These are phyloP conservation scores for Metschnikowia baotianmanensis DNA, from an alignment of 805 yeast species.

Conservation along the genomic window DNA sequence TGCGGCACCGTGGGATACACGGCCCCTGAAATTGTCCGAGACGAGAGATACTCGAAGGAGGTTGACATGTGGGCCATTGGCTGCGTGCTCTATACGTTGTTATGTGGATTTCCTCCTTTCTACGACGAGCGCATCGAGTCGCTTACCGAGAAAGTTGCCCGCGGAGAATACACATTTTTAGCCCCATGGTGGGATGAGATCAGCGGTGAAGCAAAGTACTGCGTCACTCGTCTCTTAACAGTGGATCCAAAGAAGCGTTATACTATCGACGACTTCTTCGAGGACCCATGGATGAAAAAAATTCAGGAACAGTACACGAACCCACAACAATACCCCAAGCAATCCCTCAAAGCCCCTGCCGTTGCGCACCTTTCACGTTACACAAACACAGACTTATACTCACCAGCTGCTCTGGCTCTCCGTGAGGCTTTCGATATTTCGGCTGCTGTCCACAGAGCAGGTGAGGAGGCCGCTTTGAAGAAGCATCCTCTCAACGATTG, in stretches of 20 bases:
- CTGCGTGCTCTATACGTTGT: slow-evolving; percentile 63
- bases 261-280: slow-evolving; percentile 61
- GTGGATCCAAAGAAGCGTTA: slow-evolving; percentile 69
- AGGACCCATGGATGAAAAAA: slow-evolving; percentile 63
- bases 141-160: slow-evolving; percentile 64
- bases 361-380: slow-evolving; percentile 11
- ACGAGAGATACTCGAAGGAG: slow-evolving; percentile 61
- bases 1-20: slow-evolving; percentile 78
- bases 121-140: slow-evolving; percentile 66
- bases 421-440: slow-evolving; percentile 86
- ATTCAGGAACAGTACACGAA: slow-evolving; percentile 12
- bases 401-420: slow-evolving; percentile 77
- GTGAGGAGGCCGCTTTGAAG: slow-evolving; percentile 54
- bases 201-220: slow-evolving; percentile 62
- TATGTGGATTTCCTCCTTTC: slow-evolving; percentile 75
- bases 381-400: slow-evolving; percentile 39
- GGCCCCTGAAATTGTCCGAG: slow-evolving; percentile 59
- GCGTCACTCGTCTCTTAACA: slow-evolving; percentile 63
- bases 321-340: slow-evolving; percentile 8
- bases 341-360: slow-evolving; percentile 3
- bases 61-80: slow-evolving; percentile 78
- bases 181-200: slow-evolving; percentile 92
- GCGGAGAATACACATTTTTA: slow-evolving; percentile 71
- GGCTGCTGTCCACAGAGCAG: slow-evolving; percentile 80
- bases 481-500: slow-evolving; percentile 19